Evolutionary conservation across 2,329 filamentous ascomycete species (phyloP), one percentile per base, ranked within the genome.

Genomic region (Chalara sp.): DNA sequence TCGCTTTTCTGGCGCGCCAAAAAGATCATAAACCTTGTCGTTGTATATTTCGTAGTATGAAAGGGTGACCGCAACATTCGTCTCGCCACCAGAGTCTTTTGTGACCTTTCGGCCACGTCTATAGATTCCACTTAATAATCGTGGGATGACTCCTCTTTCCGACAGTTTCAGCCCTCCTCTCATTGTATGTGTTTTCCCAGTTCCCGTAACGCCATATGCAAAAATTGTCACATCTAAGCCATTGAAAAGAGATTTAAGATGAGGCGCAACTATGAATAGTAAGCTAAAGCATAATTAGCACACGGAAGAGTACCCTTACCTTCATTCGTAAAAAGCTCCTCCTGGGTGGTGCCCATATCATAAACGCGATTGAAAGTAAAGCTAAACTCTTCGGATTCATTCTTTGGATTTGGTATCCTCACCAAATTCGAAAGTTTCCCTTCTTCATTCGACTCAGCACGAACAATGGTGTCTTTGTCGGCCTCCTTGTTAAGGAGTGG

Each of bases 41-140:
- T 95, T 96, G 71, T 96, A 96, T 58, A 96, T 96, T 67, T 96
- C 91, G 71, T 95, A 96, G 71, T 96, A 96, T 31, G 88, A 91
- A 63, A 96, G 77, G 10, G 81, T 76, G 12, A 96, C 88, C 6
- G 81, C 73, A 28, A 95, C 87, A 2, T 73, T 76, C 0, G 84
- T 91, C 47, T 81, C 73, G 8, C 84, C 87, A 5, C 76, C 74
- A 2, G 83, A 79, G 62, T 95, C 90, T 68, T 92, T 93, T 57
- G 81, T 79, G 13, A 93, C 84, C 73, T 95, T 95, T 69, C 89
- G 87, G 56, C 86, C 85, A 53, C 89, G 78, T 45, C 92, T 81
- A 67, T 92, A 97, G 52, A 97, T 87, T 59, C 81, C 82, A 68
- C 89, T 95, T 42, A 96, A 76, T 50, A 96, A 72, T 53, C 91